These are phyloP conservation scores for Imleria badia DNA, from an alignment of 768 basidiomycete genomes.

Conservation along the genomic window DNA sequence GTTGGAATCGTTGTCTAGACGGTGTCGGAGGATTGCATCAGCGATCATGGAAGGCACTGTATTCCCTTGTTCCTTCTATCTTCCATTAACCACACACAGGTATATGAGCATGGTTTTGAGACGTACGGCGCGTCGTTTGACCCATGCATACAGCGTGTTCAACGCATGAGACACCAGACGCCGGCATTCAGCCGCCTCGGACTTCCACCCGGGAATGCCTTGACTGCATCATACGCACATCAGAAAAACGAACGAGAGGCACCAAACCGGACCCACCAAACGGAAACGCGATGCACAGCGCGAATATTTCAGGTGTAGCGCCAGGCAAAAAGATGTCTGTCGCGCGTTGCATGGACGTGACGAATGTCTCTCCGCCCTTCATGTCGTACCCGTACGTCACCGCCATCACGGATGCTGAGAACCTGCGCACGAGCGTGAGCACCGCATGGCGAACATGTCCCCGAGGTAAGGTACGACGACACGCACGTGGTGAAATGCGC, in stretches of 20 bases:
- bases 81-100: background rate
- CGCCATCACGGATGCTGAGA: constrained; percentile 5
- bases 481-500: constrained; percentile 14
- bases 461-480: background rate
- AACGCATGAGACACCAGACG: constrained; percentile 1
- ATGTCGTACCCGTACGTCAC: constrained; percentile 19
- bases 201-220: constrained; percentile 21
- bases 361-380: background rate
- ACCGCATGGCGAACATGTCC: too few relatives aligned
- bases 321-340: background rate
- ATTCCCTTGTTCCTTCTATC: constrained; percentile 4
- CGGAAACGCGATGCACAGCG: background rate
- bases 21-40: constrained; percentile 11
- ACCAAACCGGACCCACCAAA: background rate
- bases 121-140: background rate
- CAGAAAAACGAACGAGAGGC: background rate
- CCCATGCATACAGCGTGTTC: constrained; percentile 15
- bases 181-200: constrained; percentile 10
- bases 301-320: background rate
- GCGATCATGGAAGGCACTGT: constrained; percentile 13
- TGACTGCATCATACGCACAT: constrained; percentile 11
- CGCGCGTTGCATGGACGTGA: constrained; percentile 7
- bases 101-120: background rate
- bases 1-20: constrained; percentile 3
- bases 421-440: background rate